Base-by-base conservation (phyloP, 768 basidiomycete genomes). In the Omphalotus guepiniiformis region DNA sequence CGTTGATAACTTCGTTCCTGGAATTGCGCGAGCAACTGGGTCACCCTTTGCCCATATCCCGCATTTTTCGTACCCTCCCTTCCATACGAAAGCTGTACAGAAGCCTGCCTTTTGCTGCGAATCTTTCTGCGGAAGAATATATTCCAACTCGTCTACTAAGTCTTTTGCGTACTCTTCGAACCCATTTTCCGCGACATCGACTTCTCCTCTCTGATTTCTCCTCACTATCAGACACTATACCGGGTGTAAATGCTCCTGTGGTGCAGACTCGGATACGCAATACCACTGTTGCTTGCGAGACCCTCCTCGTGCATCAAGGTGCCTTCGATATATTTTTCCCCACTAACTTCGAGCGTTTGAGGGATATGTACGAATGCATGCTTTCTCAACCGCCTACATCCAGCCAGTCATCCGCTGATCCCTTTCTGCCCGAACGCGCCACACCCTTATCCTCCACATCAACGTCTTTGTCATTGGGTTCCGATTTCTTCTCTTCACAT, bases 291-390 rank as follows among this genome's bases (percentile, higher is more conserved):
- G 88, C 96, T 3, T 93, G 91, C 58, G 75, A 83, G 53, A 97
- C 90, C 12, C 76, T 96, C 48, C 81, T 95, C 56, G 96, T 99
- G 49, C 84, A 83, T 57, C 95, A 88, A 59, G 96, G 96, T 6
- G 94, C 84, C 69, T 99, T 99, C 64, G 96, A 99, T 64, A 98
- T 98, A 51, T 91, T 99, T 72, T 99, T 99, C 71, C 96, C 96
- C 8, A 98, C 95, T 11, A 72, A 90, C 61, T 97, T 97, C 54
- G 79, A 78, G 43, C 76, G 75, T 18, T 74, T 98, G 45, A 74
- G 88, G 39, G 91, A 95, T 61, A 89, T 94, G 80, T 97, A 97
- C 66, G 88, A 93, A 59, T 74, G 82, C 54, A 76, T 85, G 47
- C 79, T 98, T 50, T 77, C 83, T 29, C 77, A 80, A 57, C 80